Evolutionary conservation across 129 eudicot genomes (phyloP).

Genomic region (Silybum marianum): DNA sequence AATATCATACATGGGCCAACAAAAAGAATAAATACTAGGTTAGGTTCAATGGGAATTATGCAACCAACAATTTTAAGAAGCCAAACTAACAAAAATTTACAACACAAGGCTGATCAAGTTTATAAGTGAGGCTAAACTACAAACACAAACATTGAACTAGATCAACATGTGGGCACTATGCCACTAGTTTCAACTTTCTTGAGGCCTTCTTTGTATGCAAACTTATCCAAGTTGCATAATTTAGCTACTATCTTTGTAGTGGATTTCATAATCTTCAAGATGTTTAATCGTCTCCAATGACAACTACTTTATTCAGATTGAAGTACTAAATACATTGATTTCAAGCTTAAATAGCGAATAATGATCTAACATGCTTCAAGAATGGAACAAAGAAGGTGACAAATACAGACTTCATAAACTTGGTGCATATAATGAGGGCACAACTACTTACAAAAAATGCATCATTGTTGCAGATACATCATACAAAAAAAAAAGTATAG

Average conservation of each 20-base stretch:
- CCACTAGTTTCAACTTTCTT: background rate
- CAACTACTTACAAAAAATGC: slow-evolving; percentile 50
- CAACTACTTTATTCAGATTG: background rate
- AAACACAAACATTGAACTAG: background rate
- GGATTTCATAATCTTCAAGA: background rate
- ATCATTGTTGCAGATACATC: slow-evolving; percentile 35
- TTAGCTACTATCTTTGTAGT: background rate
- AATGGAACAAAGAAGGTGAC: slow-evolving; percentile 13
- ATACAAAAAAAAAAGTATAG: slow-evolving; percentile 31
- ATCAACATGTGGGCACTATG: background rate
- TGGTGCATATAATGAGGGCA: slow-evolving; percentile 19
- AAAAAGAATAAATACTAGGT: too few species aligned
- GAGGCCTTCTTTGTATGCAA: background rate
- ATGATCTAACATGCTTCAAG: background rate
- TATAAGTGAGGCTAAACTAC: background rate
- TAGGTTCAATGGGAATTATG: too few species aligned
- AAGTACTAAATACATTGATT: background rate
- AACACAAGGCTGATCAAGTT: background rate
- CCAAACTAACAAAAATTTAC: background rate
- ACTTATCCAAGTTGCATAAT: background rate
- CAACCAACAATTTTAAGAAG: background rate
- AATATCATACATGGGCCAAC: too few species aligned
- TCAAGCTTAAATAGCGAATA: background rate
- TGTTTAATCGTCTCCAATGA: background rate
- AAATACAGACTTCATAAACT: slow-evolving; percentile 14